These are phyloP conservation scores for Conticribra weissflogii DNA, from an alignment of 108 stramenopile species.

Conservation along the genomic window DNA sequence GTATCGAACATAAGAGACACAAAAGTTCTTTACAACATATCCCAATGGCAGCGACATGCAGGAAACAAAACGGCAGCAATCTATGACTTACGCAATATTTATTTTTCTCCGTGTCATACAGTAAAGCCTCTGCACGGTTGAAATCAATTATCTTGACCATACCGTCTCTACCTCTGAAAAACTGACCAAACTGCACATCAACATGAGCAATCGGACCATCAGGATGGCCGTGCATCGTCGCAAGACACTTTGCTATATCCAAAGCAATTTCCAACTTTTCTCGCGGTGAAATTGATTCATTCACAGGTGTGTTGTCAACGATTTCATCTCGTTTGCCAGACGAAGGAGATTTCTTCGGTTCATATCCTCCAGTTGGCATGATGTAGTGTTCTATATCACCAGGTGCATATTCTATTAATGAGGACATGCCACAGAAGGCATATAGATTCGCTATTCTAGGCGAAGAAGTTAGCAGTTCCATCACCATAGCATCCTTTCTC, in stretches of 20 bases:
- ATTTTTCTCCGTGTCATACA: constrained; percentile 50
- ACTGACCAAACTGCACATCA: constrained; percentile 23
- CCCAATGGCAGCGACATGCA: too few species aligned
- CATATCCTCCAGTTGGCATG: constrained; percentile 13
- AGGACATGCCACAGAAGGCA: constrained; percentile 14
- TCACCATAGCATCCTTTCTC: constrained; percentile 23
- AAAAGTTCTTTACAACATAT: constrained; percentile 3
- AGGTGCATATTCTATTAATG: constrained; percentile 19
- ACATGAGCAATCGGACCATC: constrained; percentile 11
- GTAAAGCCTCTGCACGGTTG: constrained; percentile 75
- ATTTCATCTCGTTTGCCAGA: too few species aligned
- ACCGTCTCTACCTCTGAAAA: constrained; percentile 34
- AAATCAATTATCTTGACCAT: constrained; percentile 77
- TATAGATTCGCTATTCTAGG: constrained; percentile 23
- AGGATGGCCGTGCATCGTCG: constrained; percentile 58
- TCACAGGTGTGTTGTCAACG: constrained; percentile 17
- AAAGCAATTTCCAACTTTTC: constrained; percentile 65
- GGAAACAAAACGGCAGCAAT: too few species aligned
- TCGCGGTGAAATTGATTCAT: constrained; percentile 41
- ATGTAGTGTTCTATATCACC: constrained; percentile 11
- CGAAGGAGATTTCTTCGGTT: too few species aligned
- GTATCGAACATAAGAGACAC: background rate
- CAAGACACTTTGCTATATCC: constrained; percentile 44
- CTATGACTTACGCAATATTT: constrained; percentile 59
- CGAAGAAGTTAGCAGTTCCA: constrained; percentile 19